Evolutionary conservation across 306 rosid species (phyloP).

Genomic region (Geum urbanum): DNA sequence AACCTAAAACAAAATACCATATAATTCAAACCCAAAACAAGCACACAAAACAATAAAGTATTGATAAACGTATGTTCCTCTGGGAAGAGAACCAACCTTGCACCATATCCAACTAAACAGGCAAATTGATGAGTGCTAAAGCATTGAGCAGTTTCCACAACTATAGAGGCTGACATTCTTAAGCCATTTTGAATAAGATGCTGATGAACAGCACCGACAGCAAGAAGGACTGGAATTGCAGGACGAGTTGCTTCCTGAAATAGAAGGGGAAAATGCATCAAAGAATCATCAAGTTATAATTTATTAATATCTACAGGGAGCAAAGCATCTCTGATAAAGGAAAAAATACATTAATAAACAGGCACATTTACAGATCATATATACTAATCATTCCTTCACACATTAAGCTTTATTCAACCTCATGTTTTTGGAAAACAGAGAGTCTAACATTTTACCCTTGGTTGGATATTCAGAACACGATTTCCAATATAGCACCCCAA

Average conservation of each 20-base stretch:
- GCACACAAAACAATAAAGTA: not conserved
- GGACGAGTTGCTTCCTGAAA: constrained; percentile 88
- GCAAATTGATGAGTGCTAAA: constrained; percentile 99
- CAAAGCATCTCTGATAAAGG: not conserved
- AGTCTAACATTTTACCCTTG: not conserved
- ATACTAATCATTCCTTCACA: not conserved
- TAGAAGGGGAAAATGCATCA: constrained; percentile 18
- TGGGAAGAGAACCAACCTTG: constrained; percentile 61
- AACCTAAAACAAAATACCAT: not conserved
- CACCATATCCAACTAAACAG: constrained; percentile 98
- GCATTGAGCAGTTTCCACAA: constrained; percentile 97
- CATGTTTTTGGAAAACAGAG: not conserved
- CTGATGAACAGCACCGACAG: constrained; percentile 98
- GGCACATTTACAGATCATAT: not conserved
- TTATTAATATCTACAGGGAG: not conserved
- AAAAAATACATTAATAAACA: not conserved
- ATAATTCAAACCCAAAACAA: not conserved
- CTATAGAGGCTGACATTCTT: constrained; percentile 83
- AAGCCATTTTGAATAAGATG: constrained; percentile 93
- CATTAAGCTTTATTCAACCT: not conserved
- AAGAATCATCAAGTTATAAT: constrained; percentile 1
- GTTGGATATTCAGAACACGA: constrained; percentile 5
- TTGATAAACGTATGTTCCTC: constrained; percentile 13
- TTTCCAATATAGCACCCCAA: not conserved
- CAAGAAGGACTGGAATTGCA: constrained; percentile 91